Evolutionary conservation across 2,329 filamentous ascomycete species (phyloP).

Genomic region (Alternaria panax): DNA sequence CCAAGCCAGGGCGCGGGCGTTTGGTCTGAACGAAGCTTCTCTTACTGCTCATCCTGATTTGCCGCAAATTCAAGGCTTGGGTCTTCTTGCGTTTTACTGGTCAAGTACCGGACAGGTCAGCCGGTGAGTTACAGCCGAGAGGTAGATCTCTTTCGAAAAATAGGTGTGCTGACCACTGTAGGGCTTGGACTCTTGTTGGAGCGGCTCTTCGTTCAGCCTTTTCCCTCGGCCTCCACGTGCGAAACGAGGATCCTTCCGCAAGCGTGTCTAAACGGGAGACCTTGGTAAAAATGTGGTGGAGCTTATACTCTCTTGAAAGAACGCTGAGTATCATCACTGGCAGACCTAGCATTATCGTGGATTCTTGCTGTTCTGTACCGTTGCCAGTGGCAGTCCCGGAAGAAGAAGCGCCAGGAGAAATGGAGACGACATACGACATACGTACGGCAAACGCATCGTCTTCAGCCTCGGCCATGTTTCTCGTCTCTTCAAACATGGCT

Average conservation of each 20-base stretch:
- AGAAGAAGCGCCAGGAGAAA: conserved; percentile 22
- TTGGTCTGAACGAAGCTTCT: conserved; percentile 40
- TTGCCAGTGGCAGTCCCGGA: conserved; percentile 39
- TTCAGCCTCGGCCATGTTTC: conserved; percentile 1
- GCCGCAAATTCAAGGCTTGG: conserved; percentile 50
- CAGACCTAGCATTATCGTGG: conserved; percentile 49
- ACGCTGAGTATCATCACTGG: conserved; percentile 51
- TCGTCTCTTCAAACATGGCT: conserved; percentile 5
- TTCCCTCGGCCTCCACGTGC: conserved; percentile 50
- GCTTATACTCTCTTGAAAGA: conserved; percentile 51
- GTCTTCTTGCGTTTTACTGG: conserved; percentile 52
- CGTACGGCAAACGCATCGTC: conserved; percentile 11
- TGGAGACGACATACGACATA: conserved; percentile 14
- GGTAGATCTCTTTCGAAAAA: background rate
- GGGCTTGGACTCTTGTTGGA: conserved; percentile 50
- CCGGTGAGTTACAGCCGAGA: conserved; percentile 40
- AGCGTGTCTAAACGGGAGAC: conserved; percentile 44
- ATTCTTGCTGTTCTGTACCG: conserved; percentile 46
- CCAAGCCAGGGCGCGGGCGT: conserved; percentile 48
- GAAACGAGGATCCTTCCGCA: conserved; percentile 45
- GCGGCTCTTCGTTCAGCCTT: conserved; percentile 49
- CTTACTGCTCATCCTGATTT: conserved; percentile 48
- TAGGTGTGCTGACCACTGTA: conserved; percentile 25
- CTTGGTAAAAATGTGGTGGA: conserved; percentile 52
- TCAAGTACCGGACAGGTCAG: conserved; percentile 51